Conservation (phyloP, 2,329 filamentous ascomycete genomes). For the Fusarium sp. region DNA sequence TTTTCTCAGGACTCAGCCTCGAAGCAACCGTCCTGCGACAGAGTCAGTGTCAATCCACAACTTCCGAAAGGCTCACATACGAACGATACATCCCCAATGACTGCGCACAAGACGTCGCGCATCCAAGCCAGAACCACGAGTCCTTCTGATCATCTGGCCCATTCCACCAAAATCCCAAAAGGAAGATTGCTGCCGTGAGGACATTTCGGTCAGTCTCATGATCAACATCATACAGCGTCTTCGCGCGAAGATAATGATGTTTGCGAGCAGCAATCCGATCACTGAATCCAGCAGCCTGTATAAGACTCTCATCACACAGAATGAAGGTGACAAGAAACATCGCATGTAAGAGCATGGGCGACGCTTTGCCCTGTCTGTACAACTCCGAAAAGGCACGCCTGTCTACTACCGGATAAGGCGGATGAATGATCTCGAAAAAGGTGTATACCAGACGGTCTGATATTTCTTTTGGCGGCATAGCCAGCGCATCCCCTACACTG, state of each 20-base stretch:
- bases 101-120: slow-evolving; percentile 27
- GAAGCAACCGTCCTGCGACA: background rate
- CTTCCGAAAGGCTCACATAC: background rate
- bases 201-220: slow-evolving; percentile 15
- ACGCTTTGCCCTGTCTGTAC: slow-evolving; percentile 1
- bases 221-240: slow-evolving; percentile 25
- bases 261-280: slow-evolving; percentile 27
- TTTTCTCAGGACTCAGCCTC: background rate
- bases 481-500: slow-evolving; percentile 12
- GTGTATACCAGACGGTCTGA: slow-evolving; percentile 11
- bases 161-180: slow-evolving; percentile 34
- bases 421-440: slow-evolving; percentile 21
- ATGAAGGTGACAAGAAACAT: slow-evolving; percentile 24
- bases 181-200: slow-evolving; percentile 8
- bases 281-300: slow-evolving; percentile 15
- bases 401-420: slow-evolving; percentile 21
- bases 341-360: slow-evolving; percentile 7
- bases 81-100: slow-evolving; percentile 32
- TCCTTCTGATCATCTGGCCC: slow-evolving; percentile 35
- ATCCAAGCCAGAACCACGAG: slow-evolving; percentile 32
- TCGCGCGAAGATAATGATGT: slow-evolving; percentile 26
- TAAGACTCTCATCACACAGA: slow-evolving; percentile 5
- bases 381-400: background rate
- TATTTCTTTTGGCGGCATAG: slow-evolving; percentile 3
- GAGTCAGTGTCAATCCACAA: fast-evolving